Evolutionary conservation across 257 asterid genomes (phyloP).

Genomic region (Petunia axillaris): DNA sequence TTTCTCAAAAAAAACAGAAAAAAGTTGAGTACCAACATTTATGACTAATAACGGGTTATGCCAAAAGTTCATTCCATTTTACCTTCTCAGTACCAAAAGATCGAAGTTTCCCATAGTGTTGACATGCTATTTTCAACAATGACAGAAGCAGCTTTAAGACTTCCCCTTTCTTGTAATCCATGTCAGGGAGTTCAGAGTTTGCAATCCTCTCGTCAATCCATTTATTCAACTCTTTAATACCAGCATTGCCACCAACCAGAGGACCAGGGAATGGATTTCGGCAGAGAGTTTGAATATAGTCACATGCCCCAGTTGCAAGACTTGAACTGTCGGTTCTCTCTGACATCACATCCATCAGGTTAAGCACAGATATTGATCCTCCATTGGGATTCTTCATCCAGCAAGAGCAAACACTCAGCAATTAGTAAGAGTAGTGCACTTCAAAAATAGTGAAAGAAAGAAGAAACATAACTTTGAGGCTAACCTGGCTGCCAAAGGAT

Average conservation of each 20-base stretch:
- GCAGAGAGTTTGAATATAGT: slow-evolving; percentile 69
- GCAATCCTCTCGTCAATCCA: slow-evolving; percentile 90
- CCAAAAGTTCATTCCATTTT: neutral
- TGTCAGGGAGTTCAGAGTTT: slow-evolving; percentile 45
- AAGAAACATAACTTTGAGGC: slow-evolving; percentile 33
- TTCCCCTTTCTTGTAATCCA: slow-evolving; percentile 63
- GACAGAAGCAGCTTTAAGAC: slow-evolving; percentile 76
- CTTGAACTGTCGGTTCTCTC: slow-evolving; percentile 47
- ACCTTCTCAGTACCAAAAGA: slow-evolving; percentile 94
- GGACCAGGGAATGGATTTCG: slow-evolving; percentile 84
- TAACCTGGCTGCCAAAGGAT: slow-evolving; percentile 77
- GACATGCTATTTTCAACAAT: slow-evolving; percentile 80
- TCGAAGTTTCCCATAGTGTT: slow-evolving; percentile 86
- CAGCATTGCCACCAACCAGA: slow-evolving; percentile 80
- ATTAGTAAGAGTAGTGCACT: slow-evolving; percentile 21
- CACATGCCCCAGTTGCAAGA: slow-evolving; percentile 50
- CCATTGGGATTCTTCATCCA: slow-evolving; percentile 65
- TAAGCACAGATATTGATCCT: slow-evolving; percentile 70
- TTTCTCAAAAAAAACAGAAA: no score
- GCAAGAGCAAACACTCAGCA: slow-evolving; percentile 34
- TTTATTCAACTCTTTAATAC: slow-evolving; percentile 76
- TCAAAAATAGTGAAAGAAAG: slow-evolving; percentile 20
- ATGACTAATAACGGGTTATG: neutral
- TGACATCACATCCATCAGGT: slow-evolving; percentile 67
- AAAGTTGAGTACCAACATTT: neutral